phyloP scores from a whole-genome alignment of 2,329 filamentous ascomycete species.

The Rhynchosporium graminicola region DNA sequence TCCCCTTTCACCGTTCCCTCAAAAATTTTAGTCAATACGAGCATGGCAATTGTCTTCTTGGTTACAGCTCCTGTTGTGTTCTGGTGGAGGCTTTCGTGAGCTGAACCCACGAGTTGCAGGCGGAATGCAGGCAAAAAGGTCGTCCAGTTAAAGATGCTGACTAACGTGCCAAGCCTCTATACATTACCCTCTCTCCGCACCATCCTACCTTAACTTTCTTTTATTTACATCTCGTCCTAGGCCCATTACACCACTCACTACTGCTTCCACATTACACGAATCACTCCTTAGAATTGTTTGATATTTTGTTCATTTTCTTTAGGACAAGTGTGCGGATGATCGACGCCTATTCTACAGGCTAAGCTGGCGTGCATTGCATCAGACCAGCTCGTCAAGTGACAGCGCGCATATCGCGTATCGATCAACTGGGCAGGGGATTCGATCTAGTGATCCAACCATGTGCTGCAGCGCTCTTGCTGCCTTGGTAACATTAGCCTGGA shows the following conservation, averaged over 20 bases:
- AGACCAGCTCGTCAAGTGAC: constrained; percentile 16
- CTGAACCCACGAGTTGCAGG: background rate
- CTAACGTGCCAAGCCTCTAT: constrained; percentile 9
- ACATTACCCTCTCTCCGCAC: background rate
- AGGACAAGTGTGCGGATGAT: constrained; percentile 34
- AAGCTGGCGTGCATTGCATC: constrained; percentile 8
- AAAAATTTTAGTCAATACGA: background rate
- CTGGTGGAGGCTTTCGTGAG: background rate
- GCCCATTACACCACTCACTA: background rate
- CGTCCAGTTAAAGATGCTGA: constrained; percentile 14
- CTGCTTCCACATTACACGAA: background rate
- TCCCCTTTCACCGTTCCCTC: background rate
- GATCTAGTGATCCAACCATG: constrained; percentile 12
- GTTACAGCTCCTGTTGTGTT: background rate
- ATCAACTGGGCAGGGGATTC: background rate
- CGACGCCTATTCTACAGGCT: constrained; percentile 6
- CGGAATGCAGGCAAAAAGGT: background rate
- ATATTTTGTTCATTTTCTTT: constrained; percentile 1
- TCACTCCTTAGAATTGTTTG: background rate
- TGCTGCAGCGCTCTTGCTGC: constrained; percentile 8
- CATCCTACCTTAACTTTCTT: background rate
- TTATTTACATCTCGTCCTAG: background rate
- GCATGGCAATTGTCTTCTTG: background rate
- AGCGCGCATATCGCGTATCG: background rate
- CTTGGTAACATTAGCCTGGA: constrained; percentile 2